Evolutionary conservation across 2,329 filamentous ascomycete genomes (phyloP), one percentile per base, ranked within the genome.

Genomic region (Sporothrix inflata): DNA sequence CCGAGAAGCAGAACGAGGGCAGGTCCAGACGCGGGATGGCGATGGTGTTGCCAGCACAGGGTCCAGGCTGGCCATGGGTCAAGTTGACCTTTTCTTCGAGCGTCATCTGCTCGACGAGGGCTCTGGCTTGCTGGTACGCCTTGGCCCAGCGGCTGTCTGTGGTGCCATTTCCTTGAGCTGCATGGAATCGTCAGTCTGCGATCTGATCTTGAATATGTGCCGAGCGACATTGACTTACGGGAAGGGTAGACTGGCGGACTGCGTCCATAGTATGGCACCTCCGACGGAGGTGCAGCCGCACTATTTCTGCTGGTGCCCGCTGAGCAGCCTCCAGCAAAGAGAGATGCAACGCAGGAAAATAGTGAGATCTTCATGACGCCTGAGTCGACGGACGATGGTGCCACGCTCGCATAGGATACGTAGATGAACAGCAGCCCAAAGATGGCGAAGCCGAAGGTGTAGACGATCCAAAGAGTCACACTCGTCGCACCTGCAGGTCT

Each of bases 1-100:
- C 77, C 77, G 84, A 70, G 82, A 87, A 79, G 80, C 84, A 75
- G 79, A 87, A 75, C 73, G 83, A 49, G 76, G 83, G 71, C 76
- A 85, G 51, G 76, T 79, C 66, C 77, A 87, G 75, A 78, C 86
- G 77, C 2, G 77, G 79, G 77, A 76, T 77, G 74, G 76, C 71
- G 24, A 77, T 75, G 0, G 78, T 77, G 76, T 80, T 80, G 53
- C 80, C 80, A 0, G 78, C 78, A 70, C 79, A 81, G 0, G 73
- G 72, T 2, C 79, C 79, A 0, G 79, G 75, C 19, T 73, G 77
- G 53, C 82, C 83, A 4, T 79, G 80, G 0, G 82, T 84, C 57
- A 84, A 72, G 70, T 79, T 81, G 47, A 80, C 79, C 77, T 82
- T 83, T 67, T 84, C 82, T 53, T 81, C 80, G 9, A 81, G 73